Evolutionary conservation across 257 asterid species (phyloP).

Genomic region (Solanum okadae): DNA sequence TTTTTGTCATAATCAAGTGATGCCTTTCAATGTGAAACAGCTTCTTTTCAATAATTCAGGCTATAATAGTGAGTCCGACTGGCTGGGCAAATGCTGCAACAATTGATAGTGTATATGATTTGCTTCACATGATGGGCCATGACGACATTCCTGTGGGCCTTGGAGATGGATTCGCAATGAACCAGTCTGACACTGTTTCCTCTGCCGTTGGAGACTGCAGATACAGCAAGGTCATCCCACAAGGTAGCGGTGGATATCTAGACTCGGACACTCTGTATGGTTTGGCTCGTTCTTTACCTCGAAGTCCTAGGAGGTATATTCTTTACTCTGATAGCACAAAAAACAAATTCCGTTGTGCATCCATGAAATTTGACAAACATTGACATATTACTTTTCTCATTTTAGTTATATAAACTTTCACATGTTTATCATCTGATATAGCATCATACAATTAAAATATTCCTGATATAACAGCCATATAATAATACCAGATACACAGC

Average conservation of each 20-base stretch:
- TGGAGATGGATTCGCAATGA: slow-evolving; percentile 47
- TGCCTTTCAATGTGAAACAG: not conserved
- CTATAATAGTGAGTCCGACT: slow-evolving; percentile 58
- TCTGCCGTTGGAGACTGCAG: slow-evolving; percentile 61
- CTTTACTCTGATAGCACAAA: not conserved
- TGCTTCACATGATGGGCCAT: slow-evolving; percentile 93
- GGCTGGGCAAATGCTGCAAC: slow-evolving; percentile 95
- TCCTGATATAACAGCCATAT: not conserved
- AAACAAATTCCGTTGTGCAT: not conserved
- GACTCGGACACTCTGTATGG: slow-evolving; percentile 86
- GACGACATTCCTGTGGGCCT: slow-evolving; percentile 79
- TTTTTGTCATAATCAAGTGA: too few relatives aligned
- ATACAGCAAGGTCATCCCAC: slow-evolving; percentile 64
- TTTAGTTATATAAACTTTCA: not conserved
- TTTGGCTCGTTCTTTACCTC: slow-evolving; percentile 58
- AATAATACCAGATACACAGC: slow-evolving; percentile 48
- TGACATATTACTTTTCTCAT: not conserved
- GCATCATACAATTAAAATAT: not conserved
- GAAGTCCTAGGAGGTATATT: slow-evolving; percentile 62
- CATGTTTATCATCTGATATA: not conserved
- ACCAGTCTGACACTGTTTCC: slow-evolving; percentile 38
- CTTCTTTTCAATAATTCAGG: slow-evolving; percentile 25
- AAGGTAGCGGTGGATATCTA: slow-evolving; percentile 71
- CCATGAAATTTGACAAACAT: not conserved
- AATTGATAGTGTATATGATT: slow-evolving; percentile 63